Percentiles rank a stretch among this genome's conserved stretches.
Conservation (phyloP, 2,329 filamentous ascomycete genomes). For the Calonectria crousiana region DNA sequence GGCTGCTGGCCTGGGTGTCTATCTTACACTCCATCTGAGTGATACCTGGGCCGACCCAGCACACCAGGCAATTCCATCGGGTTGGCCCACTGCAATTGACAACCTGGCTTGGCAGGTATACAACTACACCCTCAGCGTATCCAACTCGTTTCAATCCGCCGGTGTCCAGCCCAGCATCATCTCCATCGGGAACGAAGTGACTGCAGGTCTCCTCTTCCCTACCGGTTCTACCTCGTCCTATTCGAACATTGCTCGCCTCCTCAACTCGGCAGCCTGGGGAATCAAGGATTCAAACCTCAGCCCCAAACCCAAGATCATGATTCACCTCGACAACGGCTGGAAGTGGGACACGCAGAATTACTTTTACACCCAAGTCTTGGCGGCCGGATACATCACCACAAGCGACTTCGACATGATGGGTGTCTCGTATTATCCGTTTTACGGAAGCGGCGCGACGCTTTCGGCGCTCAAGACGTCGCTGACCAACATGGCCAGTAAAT, state of each 20-base stretch:
- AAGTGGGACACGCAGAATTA: conserved; percentile 74
- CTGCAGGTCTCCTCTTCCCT: conserved; percentile 74
- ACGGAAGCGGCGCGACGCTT: conserved; percentile 70
- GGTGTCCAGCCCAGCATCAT: conserved; percentile 71
- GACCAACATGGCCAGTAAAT: conserved; percentile 69
- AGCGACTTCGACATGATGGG: conserved; percentile 79
- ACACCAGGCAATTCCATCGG: conserved; percentile 71
- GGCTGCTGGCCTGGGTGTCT: conserved; percentile 70
- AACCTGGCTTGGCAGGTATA: conserved; percentile 72
- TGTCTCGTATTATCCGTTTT: conserved; percentile 81
- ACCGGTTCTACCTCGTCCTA: conserved; percentile 65
- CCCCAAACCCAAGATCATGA: conserved; percentile 75
- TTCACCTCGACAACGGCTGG: conserved; percentile 83
- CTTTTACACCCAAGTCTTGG: conserved; percentile 72
- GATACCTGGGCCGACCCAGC: conserved; percentile 79
- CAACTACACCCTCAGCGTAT: conserved; percentile 75
- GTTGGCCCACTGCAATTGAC: conserved; percentile 72
- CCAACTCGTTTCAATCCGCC: conserved; percentile 69
- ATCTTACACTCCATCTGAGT: conserved; percentile 74
- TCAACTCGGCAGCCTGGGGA: conserved; percentile 73
- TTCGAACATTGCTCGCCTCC: conserved; percentile 71
- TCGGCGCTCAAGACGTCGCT: conserved; percentile 67
- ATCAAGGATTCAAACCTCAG: conserved; percentile 72
- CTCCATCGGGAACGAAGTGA: conserved; percentile 81
- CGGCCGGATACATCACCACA: conserved; percentile 59